A percentile compares a stretch with the other conserved stretches of the same genome.
Evolutionary conservation across 2,329 filamentous ascomycete species (phyloP).

Genomic region (Hymenoscyphus fructigenus): DNA sequence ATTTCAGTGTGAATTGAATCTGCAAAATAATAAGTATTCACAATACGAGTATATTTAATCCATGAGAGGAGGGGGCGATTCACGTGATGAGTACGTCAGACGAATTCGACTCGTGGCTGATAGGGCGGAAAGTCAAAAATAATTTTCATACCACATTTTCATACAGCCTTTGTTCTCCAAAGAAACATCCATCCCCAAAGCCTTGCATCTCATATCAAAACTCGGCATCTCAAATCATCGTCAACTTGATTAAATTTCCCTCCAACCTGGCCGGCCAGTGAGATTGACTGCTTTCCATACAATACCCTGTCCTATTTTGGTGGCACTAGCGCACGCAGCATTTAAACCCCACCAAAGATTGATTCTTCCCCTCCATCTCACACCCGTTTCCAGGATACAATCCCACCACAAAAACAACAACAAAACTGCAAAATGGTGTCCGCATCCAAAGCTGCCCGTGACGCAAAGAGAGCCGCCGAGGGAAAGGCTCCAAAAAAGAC

Average conservation of each 20-base stretch:
- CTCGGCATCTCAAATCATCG: neutral
- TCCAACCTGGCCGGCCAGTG: neutral
- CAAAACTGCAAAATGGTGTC: conserved; percentile 57
- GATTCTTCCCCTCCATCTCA: conserved; percentile 16
- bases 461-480: conserved; percentile 69
- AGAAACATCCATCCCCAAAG: neutral
- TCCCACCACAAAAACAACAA: conserved; percentile 18
- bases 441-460: conserved; percentile 68
- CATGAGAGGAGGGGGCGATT: too few relatives aligned
- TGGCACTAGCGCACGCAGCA: conserved; percentile 1
- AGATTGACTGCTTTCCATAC: neutral
- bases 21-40: too few relatives aligned
- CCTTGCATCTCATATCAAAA: neutral
- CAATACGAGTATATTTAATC: too few relatives aligned
- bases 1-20: too few relatives aligned
- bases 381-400: conserved; percentile 7
- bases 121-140: conserved; percentile 1
- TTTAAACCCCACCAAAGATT: conserved; percentile 17
- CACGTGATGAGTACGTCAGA: too few relatives aligned
- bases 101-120: too few relatives aligned
- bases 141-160: neutral
- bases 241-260: neutral
- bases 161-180: neutral
- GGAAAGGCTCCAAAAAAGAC: conserved; percentile 79
- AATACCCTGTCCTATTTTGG: conserved; percentile 4